Percentiles rank a stretch among this genome's conserved stretches.
Evolutionary conservation across 1,139 yeast genomes (phyloP).

Genomic region (Zygotorulaspora mrakii): DNA sequence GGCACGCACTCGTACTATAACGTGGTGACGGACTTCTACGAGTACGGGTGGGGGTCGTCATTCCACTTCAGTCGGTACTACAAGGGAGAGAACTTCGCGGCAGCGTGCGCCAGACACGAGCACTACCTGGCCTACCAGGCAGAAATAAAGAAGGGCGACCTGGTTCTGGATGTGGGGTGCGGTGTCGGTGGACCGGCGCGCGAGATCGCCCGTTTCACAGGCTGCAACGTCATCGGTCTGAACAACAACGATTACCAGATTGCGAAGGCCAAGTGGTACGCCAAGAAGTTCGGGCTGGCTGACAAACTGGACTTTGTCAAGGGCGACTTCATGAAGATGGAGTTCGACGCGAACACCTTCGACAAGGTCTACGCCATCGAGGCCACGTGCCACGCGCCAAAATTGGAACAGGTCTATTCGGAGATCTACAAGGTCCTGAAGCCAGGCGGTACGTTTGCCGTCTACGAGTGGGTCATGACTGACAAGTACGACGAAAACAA

Average conservation of each 20-base stretch:
- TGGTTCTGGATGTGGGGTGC: slow-evolving; percentile 96
- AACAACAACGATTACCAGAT: slow-evolving; percentile 98
- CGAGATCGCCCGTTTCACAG: slow-evolving; percentile 89
- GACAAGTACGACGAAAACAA: slow-evolving; percentile 84
- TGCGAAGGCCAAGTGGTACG: slow-evolving; percentile 83
- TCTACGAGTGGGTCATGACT: slow-evolving; percentile 99
- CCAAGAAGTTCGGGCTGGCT: slow-evolving; percentile 60
- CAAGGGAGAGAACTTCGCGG: slow-evolving; percentile 88
- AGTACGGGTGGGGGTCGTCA: slow-evolving; percentile 99
- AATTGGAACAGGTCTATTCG: slow-evolving; percentile 89
- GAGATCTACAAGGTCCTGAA: slow-evolving; percentile 93
- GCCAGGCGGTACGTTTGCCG: slow-evolving; percentile 97
- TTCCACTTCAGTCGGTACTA: slow-evolving; percentile 96
- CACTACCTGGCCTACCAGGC: slow-evolving; percentile 89
- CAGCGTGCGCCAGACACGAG: slow-evolving; percentile 96
- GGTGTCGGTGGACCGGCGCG: slow-evolving; percentile 99
- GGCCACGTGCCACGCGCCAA: slow-evolving; percentile 98
- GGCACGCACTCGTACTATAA: slow-evolving; percentile 95
- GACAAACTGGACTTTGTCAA: slow-evolving; percentile 81
- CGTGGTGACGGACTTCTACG: slow-evolving; percentile 93
- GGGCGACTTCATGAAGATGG: slow-evolving; percentile 99
- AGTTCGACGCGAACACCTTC: slow-evolving; percentile 80
- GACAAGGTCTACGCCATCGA: slow-evolving; percentile 98
- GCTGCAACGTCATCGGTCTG: slow-evolving; percentile 80
- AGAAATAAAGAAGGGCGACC: slow-evolving; percentile 72